These are phyloP conservation scores for Rhodotorula sp. DNA, from an alignment of 1,284 basidiomycete genomes.

Conservation along the genomic window DNA sequence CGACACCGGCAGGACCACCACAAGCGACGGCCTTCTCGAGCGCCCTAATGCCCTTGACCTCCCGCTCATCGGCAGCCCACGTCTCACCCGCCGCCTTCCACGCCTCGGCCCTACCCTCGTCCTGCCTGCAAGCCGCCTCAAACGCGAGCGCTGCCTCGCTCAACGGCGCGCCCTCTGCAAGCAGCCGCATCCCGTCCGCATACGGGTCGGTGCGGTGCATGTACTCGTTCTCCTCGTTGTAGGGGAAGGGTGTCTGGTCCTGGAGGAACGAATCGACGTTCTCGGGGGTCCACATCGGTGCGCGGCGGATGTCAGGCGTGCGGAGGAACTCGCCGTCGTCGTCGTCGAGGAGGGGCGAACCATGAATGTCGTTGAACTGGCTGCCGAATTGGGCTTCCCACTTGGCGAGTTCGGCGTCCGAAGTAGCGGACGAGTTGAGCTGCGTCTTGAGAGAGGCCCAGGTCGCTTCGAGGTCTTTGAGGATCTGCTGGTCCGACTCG, in stretches of 20 bases:
- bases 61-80: slow-evolving; percentile 89
- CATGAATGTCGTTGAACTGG: slow-evolving; percentile 42
- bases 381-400: slow-evolving; percentile 45
- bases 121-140: slow-evolving; percentile 58
- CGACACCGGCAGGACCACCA: slow-evolving; percentile 58
- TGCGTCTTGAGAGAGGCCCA: slow-evolving; percentile 42
- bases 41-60: slow-evolving; percentile 56
- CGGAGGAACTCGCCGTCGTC: slow-evolving; percentile 14
- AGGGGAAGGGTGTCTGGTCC: slow-evolving; percentile 41
- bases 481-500: slow-evolving; percentile 49
- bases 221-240: slow-evolving; percentile 61
- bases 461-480: slow-evolving; percentile 47
- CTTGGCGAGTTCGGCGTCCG: slow-evolving; percentile 61
- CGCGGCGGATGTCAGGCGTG: slow-evolving; percentile 14
- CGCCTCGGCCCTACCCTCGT: slow-evolving; percentile 63
- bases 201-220: slow-evolving; percentile 55
- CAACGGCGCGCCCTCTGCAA: slow-evolving; percentile 53
- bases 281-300: slow-evolving; percentile 35
- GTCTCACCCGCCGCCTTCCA: slow-evolving; percentile 94
- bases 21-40: slow-evolving; percentile 64
- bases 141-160: slow-evolving; percentile 47
- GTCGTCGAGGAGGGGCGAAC: slow-evolving; percentile 13
- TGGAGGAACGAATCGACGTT: slow-evolving; percentile 43
- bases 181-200: slow-evolving; percentile 59
- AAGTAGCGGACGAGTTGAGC: slow-evolving; percentile 56